phyloP scores from a whole-genome alignment of 805 yeast species.

The Kluyveromyces dobzhanskii region DNA sequence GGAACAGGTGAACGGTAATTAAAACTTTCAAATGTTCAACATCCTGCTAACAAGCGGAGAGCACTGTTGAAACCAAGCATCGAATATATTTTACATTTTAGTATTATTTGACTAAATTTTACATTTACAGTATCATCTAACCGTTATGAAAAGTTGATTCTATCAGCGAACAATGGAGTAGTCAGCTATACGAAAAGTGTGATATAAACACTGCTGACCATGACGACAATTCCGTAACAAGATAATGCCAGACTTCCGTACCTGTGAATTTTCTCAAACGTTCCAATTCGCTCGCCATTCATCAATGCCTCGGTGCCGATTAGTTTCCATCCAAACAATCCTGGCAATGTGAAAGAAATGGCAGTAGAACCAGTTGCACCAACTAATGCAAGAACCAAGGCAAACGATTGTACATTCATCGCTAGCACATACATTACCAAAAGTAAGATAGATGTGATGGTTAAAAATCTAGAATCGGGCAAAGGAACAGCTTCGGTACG shows the following conservation, averaged over 20 bases:
- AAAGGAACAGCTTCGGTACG: conserved; percentile 11
- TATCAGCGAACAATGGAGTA: too few relatives aligned
- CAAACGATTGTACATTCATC: conserved; percentile 59
- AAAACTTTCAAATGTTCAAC: too few relatives aligned
- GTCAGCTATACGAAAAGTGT: conserved; percentile 16
- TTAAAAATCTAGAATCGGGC: conserved; percentile 17
- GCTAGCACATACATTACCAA: conserved; percentile 55
- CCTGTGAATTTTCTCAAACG: conserved; percentile 26
- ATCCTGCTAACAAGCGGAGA: too few relatives aligned
- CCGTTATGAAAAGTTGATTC: too few relatives aligned
- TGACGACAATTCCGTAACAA: conserved; percentile 63
- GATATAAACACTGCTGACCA: conserved; percentile 53
- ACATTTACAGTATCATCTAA: too few relatives aligned
- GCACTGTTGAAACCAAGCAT: too few relatives aligned
- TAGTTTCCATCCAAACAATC: conserved; percentile 71
- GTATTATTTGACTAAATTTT: too few relatives aligned
- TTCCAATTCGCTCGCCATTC: conserved; percentile 24
- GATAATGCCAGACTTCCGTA: conserved; percentile 46
- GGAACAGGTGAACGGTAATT: too few relatives aligned
- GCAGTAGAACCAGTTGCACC: conserved; percentile 94
- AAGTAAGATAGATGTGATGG: conserved; percentile 38
- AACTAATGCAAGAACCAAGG: conserved; percentile 74
- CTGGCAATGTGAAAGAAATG: conserved; percentile 85
- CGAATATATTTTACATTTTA: too few relatives aligned
- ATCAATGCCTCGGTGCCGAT: conserved; percentile 34